phyloP scores from a whole-genome alignment of 345 rosid species.

The Corymbia maculata region DNA sequence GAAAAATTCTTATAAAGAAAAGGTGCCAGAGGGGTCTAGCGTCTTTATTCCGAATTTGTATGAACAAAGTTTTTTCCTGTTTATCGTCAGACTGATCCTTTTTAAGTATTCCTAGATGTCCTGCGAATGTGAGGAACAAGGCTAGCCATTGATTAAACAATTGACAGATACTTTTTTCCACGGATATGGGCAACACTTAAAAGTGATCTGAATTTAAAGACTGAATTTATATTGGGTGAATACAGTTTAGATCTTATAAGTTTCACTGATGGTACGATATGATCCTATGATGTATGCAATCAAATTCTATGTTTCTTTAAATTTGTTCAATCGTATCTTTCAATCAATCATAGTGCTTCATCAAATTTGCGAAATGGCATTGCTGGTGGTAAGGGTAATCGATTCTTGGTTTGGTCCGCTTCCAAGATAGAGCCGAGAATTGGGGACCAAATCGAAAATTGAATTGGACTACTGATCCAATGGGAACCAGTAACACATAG shows the following conservation, averaged over 20 bases:
- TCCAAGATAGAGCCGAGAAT: too few relatives aligned
- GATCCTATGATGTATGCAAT: not conserved
- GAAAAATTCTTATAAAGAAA: not conserved
- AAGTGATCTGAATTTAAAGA: not conserved
- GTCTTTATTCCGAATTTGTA: not conserved
- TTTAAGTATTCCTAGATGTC: not conserved
- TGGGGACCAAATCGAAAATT: too few relatives aligned
- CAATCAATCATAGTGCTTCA: not conserved
- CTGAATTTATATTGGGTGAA: not conserved
- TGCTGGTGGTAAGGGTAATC: not conserved
- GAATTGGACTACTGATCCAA: too few relatives aligned
- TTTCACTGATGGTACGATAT: not conserved
- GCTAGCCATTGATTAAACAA: not conserved
- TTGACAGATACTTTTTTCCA: not conserved
- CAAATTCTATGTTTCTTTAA: not conserved
- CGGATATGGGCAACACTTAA: not conserved
- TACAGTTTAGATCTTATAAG: not conserved
- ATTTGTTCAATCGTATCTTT: not conserved
- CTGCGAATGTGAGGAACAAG: not conserved
- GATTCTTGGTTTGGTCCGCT: too few relatives aligned
- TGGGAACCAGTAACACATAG: too few relatives aligned
- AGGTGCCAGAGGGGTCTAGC: not conserved
- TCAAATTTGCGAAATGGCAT: not conserved
- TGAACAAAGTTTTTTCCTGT: not conserved
- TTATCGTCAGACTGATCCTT: not conserved